These are phyloP conservation scores for Discostella pseudostelligera DNA, from an alignment of 108 stramenopile genomes.

Conservation along the genomic window DNA sequence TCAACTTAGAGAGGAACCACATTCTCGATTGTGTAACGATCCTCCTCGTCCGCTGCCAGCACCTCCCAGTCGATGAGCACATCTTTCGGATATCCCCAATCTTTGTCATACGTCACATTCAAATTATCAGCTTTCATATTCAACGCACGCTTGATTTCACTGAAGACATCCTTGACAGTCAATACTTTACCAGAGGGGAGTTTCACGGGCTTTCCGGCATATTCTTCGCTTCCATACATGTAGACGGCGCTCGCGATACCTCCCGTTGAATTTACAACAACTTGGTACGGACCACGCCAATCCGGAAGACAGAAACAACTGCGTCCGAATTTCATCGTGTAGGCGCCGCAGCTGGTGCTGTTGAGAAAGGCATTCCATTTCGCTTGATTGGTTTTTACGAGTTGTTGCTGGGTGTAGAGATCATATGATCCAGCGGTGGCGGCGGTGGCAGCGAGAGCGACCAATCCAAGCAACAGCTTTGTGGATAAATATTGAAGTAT, in stretches of 20 bases:
- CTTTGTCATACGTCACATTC: not conserved
- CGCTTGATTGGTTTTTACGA: not conserved
- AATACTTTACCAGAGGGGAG: not conserved
- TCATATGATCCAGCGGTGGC: not conserved
- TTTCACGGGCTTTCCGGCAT: not conserved
- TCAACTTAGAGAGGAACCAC: constrained; percentile 1
- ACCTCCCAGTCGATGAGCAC: constrained; percentile 3
- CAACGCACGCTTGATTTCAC: constrained; percentile 1
- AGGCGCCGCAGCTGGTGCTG: not conserved
- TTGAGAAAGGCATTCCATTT: not conserved
- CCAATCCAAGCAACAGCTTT: not conserved
- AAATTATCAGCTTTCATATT: not conserved
- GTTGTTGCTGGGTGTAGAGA: not conserved
- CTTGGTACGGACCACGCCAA: not conserved
- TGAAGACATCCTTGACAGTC: not conserved
- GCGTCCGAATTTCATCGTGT: not conserved
- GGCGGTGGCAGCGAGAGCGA: not conserved
- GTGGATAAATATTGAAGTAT: not conserved
- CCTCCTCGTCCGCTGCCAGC: constrained; percentile 2
- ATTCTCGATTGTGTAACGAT: not conserved
- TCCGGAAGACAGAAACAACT: constrained; percentile 1
- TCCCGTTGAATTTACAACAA: constrained; percentile 6
- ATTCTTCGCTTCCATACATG: not conserved
- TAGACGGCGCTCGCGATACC: constrained; percentile 2
- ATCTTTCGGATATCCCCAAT: not conserved